These are phyloP conservation scores for Taxawa tesnikishii DNA, from an alignment of 2,329 filamentous ascomycete genomes.

Conservation along the genomic window DNA sequence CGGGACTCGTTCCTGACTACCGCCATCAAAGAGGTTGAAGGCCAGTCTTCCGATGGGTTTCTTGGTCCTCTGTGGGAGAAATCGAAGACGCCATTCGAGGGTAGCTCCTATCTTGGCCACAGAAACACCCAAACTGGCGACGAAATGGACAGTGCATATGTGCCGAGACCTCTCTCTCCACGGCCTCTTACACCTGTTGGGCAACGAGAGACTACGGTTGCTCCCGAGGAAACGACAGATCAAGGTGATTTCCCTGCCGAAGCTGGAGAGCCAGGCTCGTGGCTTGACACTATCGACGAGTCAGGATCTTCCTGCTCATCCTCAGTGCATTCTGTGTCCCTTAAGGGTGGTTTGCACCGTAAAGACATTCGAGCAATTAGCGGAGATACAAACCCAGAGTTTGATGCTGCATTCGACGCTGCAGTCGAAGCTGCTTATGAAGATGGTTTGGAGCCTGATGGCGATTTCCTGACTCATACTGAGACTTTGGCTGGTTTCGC, in stretches of 20 bases:
- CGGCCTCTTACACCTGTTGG: slow-evolving; percentile 39
- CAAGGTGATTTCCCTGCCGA: neutral
- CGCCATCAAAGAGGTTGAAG: slow-evolving; percentile 28
- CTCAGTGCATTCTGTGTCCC: slow-evolving; percentile 70
- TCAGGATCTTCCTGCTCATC: slow-evolving; percentile 69
- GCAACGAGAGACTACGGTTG: no score
- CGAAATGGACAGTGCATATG: slow-evolving; percentile 28
- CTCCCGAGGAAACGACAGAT: neutral
- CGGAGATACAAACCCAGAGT: slow-evolving; percentile 72
- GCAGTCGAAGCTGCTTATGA: slow-evolving; percentile 95
- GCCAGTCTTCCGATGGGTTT: slow-evolving; percentile 7
- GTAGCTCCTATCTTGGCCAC: slow-evolving; percentile 2
- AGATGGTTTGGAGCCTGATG: slow-evolving; percentile 70
- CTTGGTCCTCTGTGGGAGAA: slow-evolving; percentile 10
- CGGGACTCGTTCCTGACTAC: slow-evolving; percentile 27
- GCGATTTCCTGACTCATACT: slow-evolving; percentile 1
- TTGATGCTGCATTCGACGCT: slow-evolving; percentile 86
- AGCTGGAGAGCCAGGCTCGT: slow-evolving; percentile 14
- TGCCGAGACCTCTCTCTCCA: slow-evolving; percentile 62
- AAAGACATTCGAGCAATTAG: slow-evolving; percentile 59
- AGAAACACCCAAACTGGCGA: slow-evolving; percentile 5
- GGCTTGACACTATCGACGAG: slow-evolving; percentile 55
- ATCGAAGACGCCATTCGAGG: slow-evolving; percentile 8
- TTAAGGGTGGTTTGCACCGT: slow-evolving; percentile 54
- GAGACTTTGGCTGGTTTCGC: neutral